phyloP scores from a whole-genome alignment of 2,329 filamentous ascomycete species.

The Incumbomyces delicatus region DNA sequence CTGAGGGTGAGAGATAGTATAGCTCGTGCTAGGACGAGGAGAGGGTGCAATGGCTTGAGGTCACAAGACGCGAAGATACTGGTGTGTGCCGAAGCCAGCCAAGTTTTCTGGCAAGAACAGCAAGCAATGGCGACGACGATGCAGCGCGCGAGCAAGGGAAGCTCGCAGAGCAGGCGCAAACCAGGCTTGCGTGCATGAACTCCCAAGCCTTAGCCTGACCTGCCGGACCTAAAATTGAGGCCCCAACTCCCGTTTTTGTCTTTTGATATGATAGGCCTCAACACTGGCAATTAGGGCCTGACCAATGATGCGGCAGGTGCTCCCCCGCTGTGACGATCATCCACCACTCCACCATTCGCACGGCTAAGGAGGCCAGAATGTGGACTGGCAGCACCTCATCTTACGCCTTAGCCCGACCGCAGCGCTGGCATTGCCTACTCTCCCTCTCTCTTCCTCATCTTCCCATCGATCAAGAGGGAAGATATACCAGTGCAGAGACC shows the following conservation, averaged over 20 bases:
- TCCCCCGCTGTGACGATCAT: neutral
- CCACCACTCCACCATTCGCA: too few relatives aligned
- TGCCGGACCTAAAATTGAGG: neutral
- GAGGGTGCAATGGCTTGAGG: too few relatives aligned
- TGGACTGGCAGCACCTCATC: too few relatives aligned
- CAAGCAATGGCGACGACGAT: too few relatives aligned
- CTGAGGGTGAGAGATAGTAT: too few relatives aligned
- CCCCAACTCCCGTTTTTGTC: neutral
- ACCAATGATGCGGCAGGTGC: neutral
- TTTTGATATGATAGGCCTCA: too few relatives aligned
- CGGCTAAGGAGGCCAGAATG: too few relatives aligned
- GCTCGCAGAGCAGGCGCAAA: neutral
- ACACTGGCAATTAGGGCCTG: neutral
- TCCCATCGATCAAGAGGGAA: constrained; percentile 18
- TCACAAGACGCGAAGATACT: too few relatives aligned
- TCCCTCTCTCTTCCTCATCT: constrained; percentile 14
- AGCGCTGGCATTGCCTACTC: constrained; percentile 7
- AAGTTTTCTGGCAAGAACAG: neutral
- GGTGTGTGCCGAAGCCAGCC: too few relatives aligned
- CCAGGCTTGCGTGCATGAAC: constrained; percentile 1
- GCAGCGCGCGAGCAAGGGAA: too few relatives aligned
- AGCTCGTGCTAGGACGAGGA: too few relatives aligned
- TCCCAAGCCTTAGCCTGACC: neutral
- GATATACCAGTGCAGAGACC: constrained; percentile 17
- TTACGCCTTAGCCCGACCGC: neutral